Evolutionary conservation across 2,329 filamentous ascomycete genomes (phyloP).

Genomic region (Cladobotryum mycophilum): DNA sequence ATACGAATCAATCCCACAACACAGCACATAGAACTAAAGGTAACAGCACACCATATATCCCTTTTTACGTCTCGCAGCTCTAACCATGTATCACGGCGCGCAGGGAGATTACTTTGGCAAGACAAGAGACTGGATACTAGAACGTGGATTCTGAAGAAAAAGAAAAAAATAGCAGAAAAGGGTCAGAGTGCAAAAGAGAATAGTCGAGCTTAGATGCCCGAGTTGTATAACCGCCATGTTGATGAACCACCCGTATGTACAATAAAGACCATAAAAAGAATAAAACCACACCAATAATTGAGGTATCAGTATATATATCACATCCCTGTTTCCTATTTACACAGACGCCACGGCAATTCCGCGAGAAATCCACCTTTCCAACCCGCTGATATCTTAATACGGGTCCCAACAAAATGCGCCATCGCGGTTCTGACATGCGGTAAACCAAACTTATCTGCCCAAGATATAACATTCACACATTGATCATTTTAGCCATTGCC

Average conservation of each 20-base stretch:
- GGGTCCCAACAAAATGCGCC: conserved; percentile 16
- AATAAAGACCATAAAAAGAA: conserved; percentile 10
- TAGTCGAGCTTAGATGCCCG: neutral
- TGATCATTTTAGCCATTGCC: conserved; percentile 9
- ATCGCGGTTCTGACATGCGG: conserved; percentile 11
- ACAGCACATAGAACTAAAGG: conserved; percentile 69
- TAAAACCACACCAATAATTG: conserved; percentile 11
- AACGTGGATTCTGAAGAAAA: conserved; percentile 27
- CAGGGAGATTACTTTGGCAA: conserved; percentile 30
- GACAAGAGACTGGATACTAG: conserved; percentile 26
- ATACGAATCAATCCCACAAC: conserved; percentile 55
- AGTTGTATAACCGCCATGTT: conserved; percentile 4
- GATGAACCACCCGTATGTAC: conserved; percentile 12
- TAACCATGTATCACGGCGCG: neutral
- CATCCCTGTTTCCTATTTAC: conserved; percentile 20
- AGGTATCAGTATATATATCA: conserved; percentile 22
- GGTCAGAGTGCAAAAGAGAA: neutral
- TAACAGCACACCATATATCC: conserved; percentile 31
- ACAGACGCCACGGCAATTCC: conserved; percentile 12
- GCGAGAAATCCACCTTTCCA: conserved; percentile 13
- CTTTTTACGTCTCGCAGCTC: neutral
- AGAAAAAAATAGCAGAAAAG: neutral
- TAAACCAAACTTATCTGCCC: conserved; percentile 12
- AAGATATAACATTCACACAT: conserved; percentile 12
- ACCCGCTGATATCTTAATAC: conserved; percentile 11